A percentile compares a stretch with the other conserved stretches of the same genome.
These are phyloP conservation scores for Pseudogymnoascus sp. DNA, from an alignment of 2,329 filamentous ascomycete species.

Conservation along the genomic window DNA sequence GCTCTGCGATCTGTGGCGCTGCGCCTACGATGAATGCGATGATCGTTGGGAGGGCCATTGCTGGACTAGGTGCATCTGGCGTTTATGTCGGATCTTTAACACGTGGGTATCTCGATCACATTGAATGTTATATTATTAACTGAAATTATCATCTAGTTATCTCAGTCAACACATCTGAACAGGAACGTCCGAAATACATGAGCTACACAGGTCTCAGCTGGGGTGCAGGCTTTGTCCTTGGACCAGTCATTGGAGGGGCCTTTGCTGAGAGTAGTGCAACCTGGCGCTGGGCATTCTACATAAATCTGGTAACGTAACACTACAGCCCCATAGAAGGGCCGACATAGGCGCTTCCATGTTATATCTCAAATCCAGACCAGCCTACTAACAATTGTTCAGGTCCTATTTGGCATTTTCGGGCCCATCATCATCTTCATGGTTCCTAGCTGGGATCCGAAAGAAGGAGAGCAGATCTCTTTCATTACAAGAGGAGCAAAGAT, in stretches of 20 bases:
- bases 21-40: background rate
- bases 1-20: background rate
- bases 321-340: no score
- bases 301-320: conserved; percentile 14
- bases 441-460: background rate
- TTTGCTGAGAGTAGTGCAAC: conserved; percentile 26
- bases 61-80: background rate
- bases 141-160: background rate
- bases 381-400: no score
- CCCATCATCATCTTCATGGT: background rate
- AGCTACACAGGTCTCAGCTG: background rate
- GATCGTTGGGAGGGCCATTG: conserved; percentile 1
- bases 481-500: conserved; percentile 18
- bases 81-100: background rate
- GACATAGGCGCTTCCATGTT: no score
- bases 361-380: no score
- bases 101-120: no score
- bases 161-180: no score
- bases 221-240: background rate
- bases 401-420: conserved; percentile 26
- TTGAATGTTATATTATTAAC: background rate
- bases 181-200: background rate
- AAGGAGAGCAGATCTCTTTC: background rate
- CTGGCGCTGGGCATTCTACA: conserved; percentile 27
- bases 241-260: conserved; percentile 17